These are phyloP conservation scores for Colletotrichum cereale DNA, from an alignment of 2,329 filamentous ascomycete genomes.

Conservation along the genomic window DNA sequence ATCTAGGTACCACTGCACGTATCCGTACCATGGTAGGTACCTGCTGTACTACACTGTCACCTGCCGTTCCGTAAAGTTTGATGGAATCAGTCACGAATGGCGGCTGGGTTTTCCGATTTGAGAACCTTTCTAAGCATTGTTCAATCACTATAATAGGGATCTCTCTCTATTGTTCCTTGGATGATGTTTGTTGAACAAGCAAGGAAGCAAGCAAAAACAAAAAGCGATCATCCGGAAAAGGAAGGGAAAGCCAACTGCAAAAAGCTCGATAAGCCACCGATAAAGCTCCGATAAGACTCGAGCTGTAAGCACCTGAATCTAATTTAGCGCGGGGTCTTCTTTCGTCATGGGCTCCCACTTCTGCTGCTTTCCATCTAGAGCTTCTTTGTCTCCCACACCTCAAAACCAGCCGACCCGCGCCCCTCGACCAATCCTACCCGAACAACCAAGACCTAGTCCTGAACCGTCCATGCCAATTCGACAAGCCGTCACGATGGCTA, in stretches of 20 bases:
- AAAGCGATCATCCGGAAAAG: neutral
- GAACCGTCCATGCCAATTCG: slow-evolving; percentile 27
- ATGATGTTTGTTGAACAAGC: neutral
- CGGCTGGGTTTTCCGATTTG: no score
- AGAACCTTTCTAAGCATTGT: no score
- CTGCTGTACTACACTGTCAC: no score
- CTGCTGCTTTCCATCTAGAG: slow-evolving; percentile 6
- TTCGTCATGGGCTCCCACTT: slow-evolving; percentile 33
- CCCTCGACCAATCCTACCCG: neutral
- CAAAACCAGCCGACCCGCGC: neutral
- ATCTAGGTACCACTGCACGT: no score
- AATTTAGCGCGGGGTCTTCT: slow-evolving; percentile 30
- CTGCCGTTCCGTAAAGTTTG: no score
- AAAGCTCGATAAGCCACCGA: slow-evolving; percentile 1
- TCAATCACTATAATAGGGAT: neutral
- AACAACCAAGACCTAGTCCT: neutral
- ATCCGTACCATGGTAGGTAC: no score
- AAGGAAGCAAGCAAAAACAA: neutral
- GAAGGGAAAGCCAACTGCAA: neutral
- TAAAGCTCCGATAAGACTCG: slow-evolving; percentile 21
- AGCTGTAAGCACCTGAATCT: neutral
- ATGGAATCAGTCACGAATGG: no score
- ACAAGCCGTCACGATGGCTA: slow-evolving; percentile 50
- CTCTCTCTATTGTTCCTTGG: neutral
- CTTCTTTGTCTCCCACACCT: slow-evolving; percentile 15